Conservation (phyloP, 345 rosid genomes). For the Salix koriyanagi region DNA sequence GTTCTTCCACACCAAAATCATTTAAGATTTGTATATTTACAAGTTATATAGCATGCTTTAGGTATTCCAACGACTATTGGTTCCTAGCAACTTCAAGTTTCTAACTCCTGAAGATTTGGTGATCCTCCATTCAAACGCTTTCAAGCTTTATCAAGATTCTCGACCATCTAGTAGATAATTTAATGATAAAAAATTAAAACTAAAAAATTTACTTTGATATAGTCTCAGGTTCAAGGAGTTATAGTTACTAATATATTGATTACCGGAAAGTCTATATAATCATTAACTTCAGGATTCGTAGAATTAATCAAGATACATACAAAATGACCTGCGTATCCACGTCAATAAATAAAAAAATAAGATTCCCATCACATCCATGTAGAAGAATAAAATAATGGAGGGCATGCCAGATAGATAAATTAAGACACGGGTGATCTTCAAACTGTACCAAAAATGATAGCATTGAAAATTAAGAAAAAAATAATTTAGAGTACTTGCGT, state of each 20-base stretch:
- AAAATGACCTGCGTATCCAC: too few species aligned
- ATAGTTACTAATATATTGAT: too few species aligned
- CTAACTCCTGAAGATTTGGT: not conserved
- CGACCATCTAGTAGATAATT: accelerated
- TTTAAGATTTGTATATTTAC: not conserved
- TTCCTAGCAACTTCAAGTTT: not conserved
- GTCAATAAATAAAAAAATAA: too few species aligned
- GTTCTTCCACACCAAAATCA: not conserved
- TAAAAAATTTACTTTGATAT: too few species aligned
- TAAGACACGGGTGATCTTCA: slow-evolving; percentile 5
- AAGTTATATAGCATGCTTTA: not conserved
- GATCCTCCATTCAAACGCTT: not conserved
- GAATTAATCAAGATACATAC: too few species aligned
- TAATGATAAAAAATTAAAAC: too few species aligned
- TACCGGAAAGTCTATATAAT: too few species aligned
- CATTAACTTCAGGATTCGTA: accelerated
- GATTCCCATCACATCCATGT: too few species aligned
- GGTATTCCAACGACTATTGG: not conserved
- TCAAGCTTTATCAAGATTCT: not conserved
- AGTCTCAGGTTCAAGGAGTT: too few species aligned
- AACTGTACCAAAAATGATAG: slow-evolving; percentile 16
- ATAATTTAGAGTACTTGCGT: too few species aligned
- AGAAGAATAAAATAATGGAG: slow-evolving; percentile 6
- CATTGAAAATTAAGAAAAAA: slow-evolving; percentile 28
- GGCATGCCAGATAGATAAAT: not conserved